Evolutionary conservation across 331 rosid genomes (phyloP).

Genomic region (Ulmus americana): DNA sequence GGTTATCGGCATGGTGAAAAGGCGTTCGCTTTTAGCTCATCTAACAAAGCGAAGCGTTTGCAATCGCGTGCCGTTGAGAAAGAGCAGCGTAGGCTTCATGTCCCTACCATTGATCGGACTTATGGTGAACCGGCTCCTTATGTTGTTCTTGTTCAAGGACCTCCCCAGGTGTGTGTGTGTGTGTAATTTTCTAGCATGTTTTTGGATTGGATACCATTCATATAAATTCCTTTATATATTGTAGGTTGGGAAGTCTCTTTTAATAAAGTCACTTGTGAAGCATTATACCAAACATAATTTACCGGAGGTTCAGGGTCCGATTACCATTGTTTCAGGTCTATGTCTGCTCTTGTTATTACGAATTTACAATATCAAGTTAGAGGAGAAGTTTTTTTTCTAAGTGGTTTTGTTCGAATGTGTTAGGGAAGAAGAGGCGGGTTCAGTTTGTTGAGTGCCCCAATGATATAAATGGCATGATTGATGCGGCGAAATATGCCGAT

Average conservation of each 20-base stretch:
- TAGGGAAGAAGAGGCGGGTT: conserved; percentile 86
- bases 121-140: conserved; percentile 78
- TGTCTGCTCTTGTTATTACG: background rate
- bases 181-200: background rate
- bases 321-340: conserved; percentile 81
- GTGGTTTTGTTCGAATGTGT: conserved; percentile 15
- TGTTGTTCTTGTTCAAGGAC: conserved; percentile 86
- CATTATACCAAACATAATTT: conserved; percentile 86
- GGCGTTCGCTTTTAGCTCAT: conserved; percentile 73
- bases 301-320: conserved; percentile 80
- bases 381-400: conserved; percentile 1
- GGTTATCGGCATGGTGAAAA: background rate
- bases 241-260: conserved; percentile 89
- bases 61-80: conserved; percentile 86
- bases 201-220: background rate
- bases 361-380: background rate
- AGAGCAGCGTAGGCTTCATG: conserved; percentile 88
- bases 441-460: conserved; percentile 93
- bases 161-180: conserved; percentile 54
- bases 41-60: conserved; percentile 67
- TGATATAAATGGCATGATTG: conserved; percentile 92
- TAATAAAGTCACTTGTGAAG: conserved; percentile 68
- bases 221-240: conserved; percentile 3
- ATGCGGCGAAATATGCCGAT: conserved; percentile 86
- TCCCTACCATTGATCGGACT: conserved; percentile 62